phyloP scores from a whole-genome alignment of 2,329 filamentous ascomycete species.

The Thielaviopsis punctulata region DNA sequence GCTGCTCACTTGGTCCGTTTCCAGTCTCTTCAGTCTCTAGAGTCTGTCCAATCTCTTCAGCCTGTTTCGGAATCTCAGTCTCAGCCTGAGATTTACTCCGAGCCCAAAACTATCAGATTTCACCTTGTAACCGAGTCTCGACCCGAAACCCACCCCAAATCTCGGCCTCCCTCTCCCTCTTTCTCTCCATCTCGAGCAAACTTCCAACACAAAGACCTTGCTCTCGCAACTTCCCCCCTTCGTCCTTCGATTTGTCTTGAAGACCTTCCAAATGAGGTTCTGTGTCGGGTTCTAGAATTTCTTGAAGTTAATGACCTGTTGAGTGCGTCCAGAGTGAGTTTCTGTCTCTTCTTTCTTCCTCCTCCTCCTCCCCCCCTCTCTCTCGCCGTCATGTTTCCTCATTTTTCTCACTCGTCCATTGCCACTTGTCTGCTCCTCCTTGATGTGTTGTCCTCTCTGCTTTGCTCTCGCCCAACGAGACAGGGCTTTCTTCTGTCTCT shows the following conservation, averaged over 20 bases:
- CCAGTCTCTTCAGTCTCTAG: no score
- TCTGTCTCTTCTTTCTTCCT: neutral
- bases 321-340: conserved; percentile 36
- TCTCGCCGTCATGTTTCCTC: neutral
- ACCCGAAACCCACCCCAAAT: neutral
- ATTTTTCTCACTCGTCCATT: no score
- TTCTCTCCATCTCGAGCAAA: neutral
- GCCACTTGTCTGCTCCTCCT: neutral
- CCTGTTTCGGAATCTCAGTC: no score
- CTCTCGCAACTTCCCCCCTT: no score
- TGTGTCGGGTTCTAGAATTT: conserved; percentile 37
- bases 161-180: neutral
- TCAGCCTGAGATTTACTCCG: neutral
- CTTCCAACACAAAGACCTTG: neutral
- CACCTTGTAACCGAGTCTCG: no score
- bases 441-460: conserved; percentile 36
- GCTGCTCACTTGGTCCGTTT: neutral
- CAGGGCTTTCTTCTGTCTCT: no score
- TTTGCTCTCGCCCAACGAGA: no score
- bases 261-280: conserved; percentile 36
- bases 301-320: conserved; percentile 41
- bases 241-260: neutral
- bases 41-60: no score
- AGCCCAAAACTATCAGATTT: no score
- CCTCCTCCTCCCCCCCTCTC: neutral